Evolutionary conservation across 169 alveolate genomes (phyloP).

Genomic region (Plasmodium adleri): DNA sequence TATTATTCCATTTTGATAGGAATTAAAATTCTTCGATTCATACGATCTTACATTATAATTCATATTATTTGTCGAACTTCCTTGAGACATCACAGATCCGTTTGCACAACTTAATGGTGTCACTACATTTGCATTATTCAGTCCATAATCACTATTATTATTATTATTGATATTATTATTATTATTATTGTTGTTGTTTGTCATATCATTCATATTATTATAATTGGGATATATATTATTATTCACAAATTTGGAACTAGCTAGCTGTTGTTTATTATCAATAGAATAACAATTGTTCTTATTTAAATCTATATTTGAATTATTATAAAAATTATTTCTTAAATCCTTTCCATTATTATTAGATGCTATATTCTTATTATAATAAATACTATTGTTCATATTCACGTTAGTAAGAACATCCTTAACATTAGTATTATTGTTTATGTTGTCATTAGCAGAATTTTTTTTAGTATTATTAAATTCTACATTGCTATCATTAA

Average conservation of each 20-base stretch:
- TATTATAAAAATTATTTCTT: constrained; percentile 1
- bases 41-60: background rate
- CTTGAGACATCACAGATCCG: background rate
- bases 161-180: background rate
- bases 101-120: background rate
- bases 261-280: background rate
- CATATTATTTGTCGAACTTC: background rate
- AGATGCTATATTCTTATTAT: background rate
- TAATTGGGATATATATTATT: background rate
- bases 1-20: background rate
- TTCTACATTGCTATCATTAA: no score
- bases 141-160: background rate
- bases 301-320: background rate
- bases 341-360: background rate
- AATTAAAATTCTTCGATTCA: background rate
- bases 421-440: background rate
- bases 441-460: no score
- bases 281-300: background rate
- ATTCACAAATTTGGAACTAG: background rate
- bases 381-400: background rate
- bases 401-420: background rate
- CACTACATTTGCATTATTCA: no score
- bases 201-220: constrained; percentile 7
- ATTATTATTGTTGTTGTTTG: background rate
- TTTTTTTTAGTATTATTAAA: no score